Evolutionary conservation across 768 basidiomycete species (phyloP), one percentile per base, ranked within the genome.

Genomic region (Clitopilus passeckerianus): DNA sequence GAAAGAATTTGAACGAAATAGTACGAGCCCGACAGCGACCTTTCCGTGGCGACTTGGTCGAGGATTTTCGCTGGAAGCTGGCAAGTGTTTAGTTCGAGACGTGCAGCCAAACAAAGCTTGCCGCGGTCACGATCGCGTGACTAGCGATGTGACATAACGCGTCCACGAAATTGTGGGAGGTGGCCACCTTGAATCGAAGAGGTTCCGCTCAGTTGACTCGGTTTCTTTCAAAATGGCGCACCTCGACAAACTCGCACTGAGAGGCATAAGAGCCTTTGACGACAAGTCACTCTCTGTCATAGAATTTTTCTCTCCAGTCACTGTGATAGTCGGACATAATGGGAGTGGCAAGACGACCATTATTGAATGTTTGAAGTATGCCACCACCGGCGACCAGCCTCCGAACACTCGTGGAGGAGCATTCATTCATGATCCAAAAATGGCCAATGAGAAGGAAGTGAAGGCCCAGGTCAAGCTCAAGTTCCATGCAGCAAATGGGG

Each of bases 311-410:
- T 87, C 88, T 18, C 97, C 97, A 6, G 90, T 99, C 58, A 99
- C 97, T 0, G 95, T 99, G 72, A 98, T 99, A 60, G 95, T 98
- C 1, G 97, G 97, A 1, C 92, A 95, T 77, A 99, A 99, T 73
- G 97, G 97, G 16, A 95, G 92, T 66, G 97, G 97, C 46, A 99
- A 99, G 76, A 99, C 97, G 2, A 99, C 96, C 0, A 91, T 98
- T 69, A 98, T 99, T 73, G 97, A 99, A 80, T 98, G 96, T 75
- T 84, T 99, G 72, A 98, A 98, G 78, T 99, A 99, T 70, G 94
- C 93, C 10, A 97, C 97, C 0, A 99, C 97, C 0, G 97, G 97
- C 27, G 96, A 98, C 72, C 90, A 98, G 66, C 97, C 97, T 0
- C 93, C 97, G 0, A 96, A 96, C 68, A 93, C 95, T 22, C 93